Evolutionary conservation across 768 basidiomycete species (phyloP).

Genomic region (Gymnopilus dilepis): DNA sequence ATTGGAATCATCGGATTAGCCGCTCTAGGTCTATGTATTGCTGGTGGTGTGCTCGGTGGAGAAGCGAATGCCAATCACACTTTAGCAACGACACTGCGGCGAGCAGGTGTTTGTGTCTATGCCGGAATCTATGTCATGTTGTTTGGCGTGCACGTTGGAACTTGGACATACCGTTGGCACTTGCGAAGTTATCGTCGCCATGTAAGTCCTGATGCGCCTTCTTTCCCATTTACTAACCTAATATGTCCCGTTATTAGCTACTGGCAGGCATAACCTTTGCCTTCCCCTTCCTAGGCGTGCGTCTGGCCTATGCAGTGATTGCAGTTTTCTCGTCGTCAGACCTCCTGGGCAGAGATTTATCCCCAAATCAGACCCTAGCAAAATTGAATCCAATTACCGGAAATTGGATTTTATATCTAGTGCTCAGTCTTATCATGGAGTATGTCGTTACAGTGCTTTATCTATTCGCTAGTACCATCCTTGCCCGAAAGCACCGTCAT

Average conservation of each 20-base stretch:
- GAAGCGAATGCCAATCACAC: conserved; percentile 37
- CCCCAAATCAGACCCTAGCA: conserved; percentile 48
- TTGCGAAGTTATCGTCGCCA: conserved; percentile 50
- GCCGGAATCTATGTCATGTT: conserved; percentile 46
- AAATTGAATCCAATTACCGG: conserved; percentile 64
- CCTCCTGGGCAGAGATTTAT: conserved; percentile 41
- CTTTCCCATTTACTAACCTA: neutral
- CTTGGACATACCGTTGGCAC: conserved; percentile 52
- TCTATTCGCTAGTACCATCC: conserved; percentile 49
- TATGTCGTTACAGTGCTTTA: conserved; percentile 54
- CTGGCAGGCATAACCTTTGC: conserved; percentile 57
- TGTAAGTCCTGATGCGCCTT: conserved; percentile 35
- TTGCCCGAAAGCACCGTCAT: conserved; percentile 36
- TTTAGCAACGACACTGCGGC: conserved; percentile 45
- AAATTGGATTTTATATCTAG: conserved; percentile 60
- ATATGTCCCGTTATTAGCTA: conserved; percentile 43
- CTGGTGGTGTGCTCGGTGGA: conserved; percentile 52
- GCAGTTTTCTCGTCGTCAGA: conserved; percentile 61
- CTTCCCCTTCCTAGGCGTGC: conserved; percentile 64
- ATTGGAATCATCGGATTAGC: conserved; percentile 41
- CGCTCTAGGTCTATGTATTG: conserved; percentile 48
- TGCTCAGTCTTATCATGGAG: conserved; percentile 68
- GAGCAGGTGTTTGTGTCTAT: conserved; percentile 48
- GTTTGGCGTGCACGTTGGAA: conserved; percentile 44
- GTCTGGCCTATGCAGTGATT: conserved; percentile 62